These are phyloP conservation scores for Aspergillus tamarii DNA, from an alignment of 2,329 filamentous ascomycete species.

Conservation along the genomic window DNA sequence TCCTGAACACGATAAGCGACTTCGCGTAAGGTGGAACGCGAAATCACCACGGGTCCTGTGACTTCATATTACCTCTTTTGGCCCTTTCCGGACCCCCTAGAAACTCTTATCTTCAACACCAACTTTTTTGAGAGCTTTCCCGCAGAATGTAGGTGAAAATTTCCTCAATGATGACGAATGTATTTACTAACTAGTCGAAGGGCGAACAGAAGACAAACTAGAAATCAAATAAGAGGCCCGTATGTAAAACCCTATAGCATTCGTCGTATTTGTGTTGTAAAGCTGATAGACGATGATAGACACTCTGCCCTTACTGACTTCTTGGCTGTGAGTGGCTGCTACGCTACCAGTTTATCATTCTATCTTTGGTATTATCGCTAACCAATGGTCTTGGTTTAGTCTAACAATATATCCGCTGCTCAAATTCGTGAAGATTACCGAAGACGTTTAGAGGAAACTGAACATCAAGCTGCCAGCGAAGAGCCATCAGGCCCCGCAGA, in stretches of 20 bases:
- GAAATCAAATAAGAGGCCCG: constrained; percentile 49
- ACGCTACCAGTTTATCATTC: not conserved
- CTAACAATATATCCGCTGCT: constrained; percentile 68
- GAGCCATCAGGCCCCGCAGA: constrained; percentile 35
- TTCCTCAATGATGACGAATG: not conserved
- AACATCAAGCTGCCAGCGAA: constrained; percentile 39
- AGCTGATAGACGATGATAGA: constrained; percentile 33
- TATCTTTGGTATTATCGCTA: not conserved
- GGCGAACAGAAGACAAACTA: constrained; percentile 33
- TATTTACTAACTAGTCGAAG: constrained; percentile 23
- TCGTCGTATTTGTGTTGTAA: not conserved
- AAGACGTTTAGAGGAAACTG: constrained; percentile 55
- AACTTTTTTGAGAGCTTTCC: not conserved
- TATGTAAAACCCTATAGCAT: constrained; percentile 34
- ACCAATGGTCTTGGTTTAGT: constrained; percentile 37
- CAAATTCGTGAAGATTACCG: constrained; percentile 65
- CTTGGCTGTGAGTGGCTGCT: constrained; percentile 56
- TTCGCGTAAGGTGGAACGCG: constrained; percentile 48
- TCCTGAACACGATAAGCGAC: constrained; percentile 10
- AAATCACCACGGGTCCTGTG: constrained; percentile 42
- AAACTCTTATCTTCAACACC: not conserved
- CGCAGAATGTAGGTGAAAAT: constrained; percentile 20
- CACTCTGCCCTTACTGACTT: constrained; percentile 72
- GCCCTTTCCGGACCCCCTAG: not conserved
- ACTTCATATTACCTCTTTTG: constrained; percentile 17